Evolutionary conservation across 345 rosid species (phyloP), one percentile per base, ranked within the genome.

Genomic region (Chamaenerion angustifolium): DNA sequence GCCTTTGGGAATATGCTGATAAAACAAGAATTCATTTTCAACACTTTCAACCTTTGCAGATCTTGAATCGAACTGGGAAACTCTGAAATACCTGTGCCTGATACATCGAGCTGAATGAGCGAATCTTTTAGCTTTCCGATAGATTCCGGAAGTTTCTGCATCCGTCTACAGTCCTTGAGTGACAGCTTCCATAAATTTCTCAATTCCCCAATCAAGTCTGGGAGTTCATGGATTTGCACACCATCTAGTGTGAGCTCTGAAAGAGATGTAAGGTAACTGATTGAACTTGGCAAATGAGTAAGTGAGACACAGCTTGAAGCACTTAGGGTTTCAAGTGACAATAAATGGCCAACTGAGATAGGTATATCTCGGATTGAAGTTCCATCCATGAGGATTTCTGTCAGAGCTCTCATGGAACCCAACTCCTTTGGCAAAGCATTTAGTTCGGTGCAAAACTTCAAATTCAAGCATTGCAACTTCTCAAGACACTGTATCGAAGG

Each of bases 371-470:
- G 41, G 15, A 50, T 8, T 21, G 54, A 50, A 50, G 54, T 50
- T 37, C 54, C 54, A 50, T 50, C 54, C 7, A 50, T 10, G 11
- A 25, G 41, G 16, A 50, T 10, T 16, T 50, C 54, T n/a, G 12
- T 50, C 40, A 50, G 35, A 27, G 12, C 42, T 50, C 8, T 50
- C 15, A 50, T 13, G 37, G 11, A 25, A 14, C 42, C 42, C 54
- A 50, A 12, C 35, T 50, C 54, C 35, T 50, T 50, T n/a, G 54
- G 54, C 54, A 50, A 50, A 9, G 54, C 16, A 40, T 27, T 21
- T 12, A 50, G 43, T n/a, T 50, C 54, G 11, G 27, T 50, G 54
- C 54, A 50, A 15, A 12, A 50, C 54, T 37, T 50, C 54, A 50
- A 50, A 31, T 31, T 50, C 17, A 50, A 27, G 54, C 4, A 12